Percentiles rank a stretch among this genome's conserved stretches.
Conservation (phyloP, 108 stramenopile species). For the Nitzschia sp. region DNA sequence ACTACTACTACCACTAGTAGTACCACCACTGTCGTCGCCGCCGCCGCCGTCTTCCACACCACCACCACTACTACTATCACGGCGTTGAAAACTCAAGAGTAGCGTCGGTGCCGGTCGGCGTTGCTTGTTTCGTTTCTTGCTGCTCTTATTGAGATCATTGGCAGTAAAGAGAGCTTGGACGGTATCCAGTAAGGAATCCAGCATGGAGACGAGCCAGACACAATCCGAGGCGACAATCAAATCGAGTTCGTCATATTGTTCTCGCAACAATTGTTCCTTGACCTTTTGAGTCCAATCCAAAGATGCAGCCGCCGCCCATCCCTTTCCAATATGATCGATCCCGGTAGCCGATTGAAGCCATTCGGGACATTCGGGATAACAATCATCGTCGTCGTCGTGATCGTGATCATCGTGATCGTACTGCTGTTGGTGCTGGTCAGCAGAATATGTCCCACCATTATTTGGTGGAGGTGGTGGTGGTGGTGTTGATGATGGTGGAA, state of each 20-base stretch:
- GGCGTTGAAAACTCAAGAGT: slow-evolving; percentile 68
- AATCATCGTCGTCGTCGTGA: too few relatives aligned
- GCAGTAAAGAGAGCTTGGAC: slow-evolving; percentile 44
- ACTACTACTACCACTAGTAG: slow-evolving; percentile 2
- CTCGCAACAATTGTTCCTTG: slow-evolving; percentile 36
- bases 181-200: slow-evolving; percentile 60
- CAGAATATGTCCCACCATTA: too few relatives aligned
- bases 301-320: slow-evolving; percentile 49
- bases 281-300: slow-evolving; percentile 69
- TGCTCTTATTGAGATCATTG: slow-evolving; percentile 18
- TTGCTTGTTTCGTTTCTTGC: background rate
- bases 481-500: too few relatives aligned
- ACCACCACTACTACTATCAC: slow-evolving; percentile 22
- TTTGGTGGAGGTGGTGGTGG: too few relatives aligned
- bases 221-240: slow-evolving; percentile 67
- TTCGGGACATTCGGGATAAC: background rate
- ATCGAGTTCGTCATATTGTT: slow-evolving; percentile 36
- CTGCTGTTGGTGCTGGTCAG: background rate
- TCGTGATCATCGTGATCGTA: background rate
- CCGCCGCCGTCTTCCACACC: too few relatives aligned
- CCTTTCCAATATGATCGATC: slow-evolving; percentile 47
- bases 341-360: background rate
- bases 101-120: slow-evolving; percentile 22
- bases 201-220: slow-evolving; percentile 62
- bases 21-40: too few relatives aligned